Conservation (phyloP, 345 rosid genomes). For the Eucalyptus regnans region DNA sequence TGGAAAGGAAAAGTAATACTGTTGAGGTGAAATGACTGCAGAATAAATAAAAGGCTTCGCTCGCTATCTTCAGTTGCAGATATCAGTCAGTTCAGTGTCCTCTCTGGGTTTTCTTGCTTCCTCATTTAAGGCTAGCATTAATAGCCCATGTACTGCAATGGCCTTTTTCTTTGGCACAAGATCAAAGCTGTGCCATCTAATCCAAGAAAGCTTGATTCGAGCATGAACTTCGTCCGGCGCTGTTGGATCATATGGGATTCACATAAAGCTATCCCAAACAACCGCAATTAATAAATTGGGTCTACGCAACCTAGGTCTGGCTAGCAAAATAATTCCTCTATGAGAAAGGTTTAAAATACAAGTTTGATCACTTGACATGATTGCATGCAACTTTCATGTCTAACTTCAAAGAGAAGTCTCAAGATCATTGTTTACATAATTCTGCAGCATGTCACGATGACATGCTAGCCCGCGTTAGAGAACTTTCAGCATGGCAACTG, state of each 20-base stretch:
- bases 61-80: neutral
- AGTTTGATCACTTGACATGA: neutral
- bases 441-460: neutral
- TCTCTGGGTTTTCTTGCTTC: neutral
- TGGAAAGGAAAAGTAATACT: neutral
- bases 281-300: neutral
- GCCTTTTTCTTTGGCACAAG: neutral
- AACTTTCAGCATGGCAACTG: neutral
- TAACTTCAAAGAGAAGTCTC: neutral
- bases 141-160: neutral
- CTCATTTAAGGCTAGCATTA: neutral
- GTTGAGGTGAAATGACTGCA: neutral
- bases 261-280: neutral
- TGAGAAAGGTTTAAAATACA: neutral
- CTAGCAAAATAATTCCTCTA: neutral
- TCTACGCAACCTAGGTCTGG: neutral
- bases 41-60: neutral
- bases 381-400: neutral
- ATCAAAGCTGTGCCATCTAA: neutral
- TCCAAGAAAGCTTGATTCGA: neutral
- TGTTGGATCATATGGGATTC: neutral
- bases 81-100: neutral
- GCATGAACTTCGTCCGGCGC: neutral
- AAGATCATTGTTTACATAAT: neutral
- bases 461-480: neutral